Percentiles rank a stretch among this genome's conserved stretches.
phyloP scores from a whole-genome alignment of 768 basidiomycete genomes.

The Termitomyces sp. region DNA sequence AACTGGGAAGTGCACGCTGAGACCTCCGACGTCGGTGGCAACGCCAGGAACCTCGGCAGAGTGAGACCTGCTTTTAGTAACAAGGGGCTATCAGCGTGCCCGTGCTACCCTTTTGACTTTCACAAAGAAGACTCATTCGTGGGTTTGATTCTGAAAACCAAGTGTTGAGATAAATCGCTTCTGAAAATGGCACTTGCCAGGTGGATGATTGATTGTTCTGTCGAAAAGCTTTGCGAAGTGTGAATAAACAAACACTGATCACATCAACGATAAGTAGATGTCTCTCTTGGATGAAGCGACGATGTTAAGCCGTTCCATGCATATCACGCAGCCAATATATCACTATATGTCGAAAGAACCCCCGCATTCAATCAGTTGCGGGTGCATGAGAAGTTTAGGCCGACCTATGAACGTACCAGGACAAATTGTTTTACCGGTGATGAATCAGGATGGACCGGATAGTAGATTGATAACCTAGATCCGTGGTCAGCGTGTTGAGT shows the following conservation, averaged over 20 bases:
- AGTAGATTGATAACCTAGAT: not conserved
- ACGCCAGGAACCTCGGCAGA: not conserved
- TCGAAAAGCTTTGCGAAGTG: not conserved
- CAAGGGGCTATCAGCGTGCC: slow-evolving; percentile 5
- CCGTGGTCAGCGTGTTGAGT: not conserved
- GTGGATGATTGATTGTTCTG: not conserved
- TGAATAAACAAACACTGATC: not conserved
- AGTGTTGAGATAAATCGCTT: not conserved
- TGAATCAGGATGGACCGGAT: not conserved
- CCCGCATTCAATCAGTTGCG: not conserved
- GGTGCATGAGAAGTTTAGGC: not conserved
- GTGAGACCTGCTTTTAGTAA: not conserved
- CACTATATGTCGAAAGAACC: not conserved
- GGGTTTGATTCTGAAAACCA: not conserved
- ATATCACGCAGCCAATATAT: no score
- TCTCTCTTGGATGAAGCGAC: not conserved
- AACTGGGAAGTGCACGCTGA: not conserved
- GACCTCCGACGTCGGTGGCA: slow-evolving; percentile 4
- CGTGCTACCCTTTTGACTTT: slow-evolving; percentile 4
- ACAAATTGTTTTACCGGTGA: not conserved
- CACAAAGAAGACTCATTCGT: not conserved
- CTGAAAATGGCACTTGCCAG: not conserved
- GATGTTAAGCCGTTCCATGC: not conserved
- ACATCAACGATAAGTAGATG: not conserved
- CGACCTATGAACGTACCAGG: not conserved